A percentile compares a stretch with the other conserved stretches of the same genome.
phyloP scores from a whole-genome alignment of 1,284 basidiomycete species.

The Leccinum pallidistipes region DNA sequence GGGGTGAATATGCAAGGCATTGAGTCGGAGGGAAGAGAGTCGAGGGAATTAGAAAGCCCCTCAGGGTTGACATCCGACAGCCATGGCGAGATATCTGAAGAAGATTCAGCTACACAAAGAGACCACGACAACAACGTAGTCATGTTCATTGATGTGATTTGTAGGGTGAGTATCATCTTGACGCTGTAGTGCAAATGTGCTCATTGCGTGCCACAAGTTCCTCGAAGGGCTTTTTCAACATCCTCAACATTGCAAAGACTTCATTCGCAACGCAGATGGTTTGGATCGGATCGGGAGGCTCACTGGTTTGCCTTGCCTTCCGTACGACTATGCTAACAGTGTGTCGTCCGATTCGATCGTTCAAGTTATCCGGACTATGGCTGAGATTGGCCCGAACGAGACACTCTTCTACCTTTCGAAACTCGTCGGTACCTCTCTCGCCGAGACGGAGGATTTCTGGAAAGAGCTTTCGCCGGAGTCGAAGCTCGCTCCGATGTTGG shows the following conservation, averaged over 20 bases:
- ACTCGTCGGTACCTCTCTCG: constrained; percentile 72
- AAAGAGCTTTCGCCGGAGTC: constrained; percentile 50
- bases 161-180: constrained; percentile 52
- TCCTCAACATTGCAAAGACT: constrained; percentile 87
- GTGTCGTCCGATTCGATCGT: constrained; percentile 83
- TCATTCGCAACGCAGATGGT: constrained; percentile 76
- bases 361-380: constrained; percentile 85
- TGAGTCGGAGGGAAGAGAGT: constrained; percentile 27
- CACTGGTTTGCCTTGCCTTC: constrained; percentile 83
- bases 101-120: constrained; percentile 46
- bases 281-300: constrained; percentile 76
- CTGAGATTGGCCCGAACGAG: constrained; percentile 80
- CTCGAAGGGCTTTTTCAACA: constrained; percentile 95
- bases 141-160: constrained; percentile 74
- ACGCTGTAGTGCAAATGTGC: not conserved
- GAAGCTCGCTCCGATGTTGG: constrained; percentile 61
- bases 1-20: constrained; percentile 57
- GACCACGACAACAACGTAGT: constrained; percentile 73
- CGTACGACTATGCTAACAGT: constrained; percentile 87
- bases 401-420: constrained; percentile 74
- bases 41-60: constrained; percentile 21
- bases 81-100: constrained; percentile 22
- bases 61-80: constrained; percentile 32
- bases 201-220: constrained; percentile 52
- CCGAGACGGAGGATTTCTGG: constrained; percentile 76